These are phyloP conservation scores for Mesotaenium endlicherianum DNA, from an alignment of 139 green algal species.

Conservation along the genomic window DNA sequence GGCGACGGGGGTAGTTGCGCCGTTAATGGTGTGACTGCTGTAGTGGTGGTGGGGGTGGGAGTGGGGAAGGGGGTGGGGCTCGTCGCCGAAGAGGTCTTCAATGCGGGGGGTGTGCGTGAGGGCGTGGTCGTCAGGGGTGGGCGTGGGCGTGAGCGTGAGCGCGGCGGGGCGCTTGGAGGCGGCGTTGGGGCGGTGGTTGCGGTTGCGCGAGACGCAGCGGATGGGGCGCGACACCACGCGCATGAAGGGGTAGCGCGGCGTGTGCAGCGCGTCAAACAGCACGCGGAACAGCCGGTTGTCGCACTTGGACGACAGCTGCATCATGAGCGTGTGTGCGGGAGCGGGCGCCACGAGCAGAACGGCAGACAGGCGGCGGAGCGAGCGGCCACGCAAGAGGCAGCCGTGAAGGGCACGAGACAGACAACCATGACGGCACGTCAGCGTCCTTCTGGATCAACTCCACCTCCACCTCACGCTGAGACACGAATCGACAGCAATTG, in stretches of 20 bases:
- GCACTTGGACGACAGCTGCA: conserved; percentile 40
- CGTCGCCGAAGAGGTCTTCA: too few relatives aligned
- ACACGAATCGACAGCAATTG: too few relatives aligned
- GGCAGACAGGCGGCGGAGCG: not conserved
- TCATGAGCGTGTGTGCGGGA: not conserved
- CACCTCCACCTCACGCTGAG: too few relatives aligned
- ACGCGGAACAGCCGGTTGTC: conserved; percentile 38
- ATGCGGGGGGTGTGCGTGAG: too few relatives aligned
- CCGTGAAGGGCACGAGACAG: too few relatives aligned
- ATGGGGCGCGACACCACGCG: conserved; percentile 10
- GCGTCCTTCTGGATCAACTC: too few relatives aligned
- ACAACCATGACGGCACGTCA: too few relatives aligned
- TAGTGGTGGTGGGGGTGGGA: too few relatives aligned
- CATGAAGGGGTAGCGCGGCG: conserved; percentile 5
- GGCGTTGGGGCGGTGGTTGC: not conserved
- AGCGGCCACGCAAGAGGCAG: too few relatives aligned
- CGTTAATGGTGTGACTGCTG: not conserved
- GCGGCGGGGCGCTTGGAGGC: not conserved
- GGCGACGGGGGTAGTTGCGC: too few relatives aligned
- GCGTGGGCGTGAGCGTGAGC: not conserved
- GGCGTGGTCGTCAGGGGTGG: too few relatives aligned
- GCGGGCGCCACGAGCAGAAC: not conserved
- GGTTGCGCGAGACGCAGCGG: conserved; percentile 23
- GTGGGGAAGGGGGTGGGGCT: too few relatives aligned
- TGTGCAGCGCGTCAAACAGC: conserved; percentile 5